A percentile compares a stretch with the other conserved stretches of the same genome.
Conservation (phyloP, 768 basidiomycete genomes). For the Crassisporium funariophilum region DNA sequence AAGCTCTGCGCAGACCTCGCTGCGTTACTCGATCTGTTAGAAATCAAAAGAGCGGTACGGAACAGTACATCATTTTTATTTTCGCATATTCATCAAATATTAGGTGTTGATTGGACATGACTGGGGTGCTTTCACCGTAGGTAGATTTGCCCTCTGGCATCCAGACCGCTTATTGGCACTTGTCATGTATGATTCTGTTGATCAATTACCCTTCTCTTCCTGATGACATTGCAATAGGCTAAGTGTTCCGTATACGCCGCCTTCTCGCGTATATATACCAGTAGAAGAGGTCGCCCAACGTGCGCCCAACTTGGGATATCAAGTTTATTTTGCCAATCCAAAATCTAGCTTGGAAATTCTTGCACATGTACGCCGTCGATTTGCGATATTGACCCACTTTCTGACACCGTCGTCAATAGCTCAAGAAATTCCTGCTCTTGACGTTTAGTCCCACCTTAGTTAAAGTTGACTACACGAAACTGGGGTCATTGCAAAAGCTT, state of each 20-base stretch:
- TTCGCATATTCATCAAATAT: neutral
- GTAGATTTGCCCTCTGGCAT: constrained; percentile 73
- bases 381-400: neutral
- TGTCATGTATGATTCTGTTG: constrained; percentile 48
- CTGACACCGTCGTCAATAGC: constrained; percentile 23
- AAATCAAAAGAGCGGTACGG: constrained; percentile 52
- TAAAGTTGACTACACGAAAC: constrained; percentile 19
- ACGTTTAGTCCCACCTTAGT: constrained; percentile 25
- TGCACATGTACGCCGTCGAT: constrained; percentile 44
- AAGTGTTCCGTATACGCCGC: constrained; percentile 69
- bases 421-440: constrained; percentile 37
- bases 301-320: constrained; percentile 66
- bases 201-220: constrained; percentile 1
- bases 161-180: constrained; percentile 63
- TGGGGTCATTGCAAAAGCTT: constrained; percentile 30
- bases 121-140: constrained; percentile 71
- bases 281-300: constrained; percentile 51
- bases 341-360: constrained; percentile 58
- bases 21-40: constrained; percentile 62
- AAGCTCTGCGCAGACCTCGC: constrained; percentile 62
- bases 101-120: constrained; percentile 78
- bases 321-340: constrained; percentile 62
- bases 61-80: neutral
- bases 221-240: constrained; percentile 45
- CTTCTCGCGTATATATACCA: constrained; percentile 47